phyloP scores from a whole-genome alignment of 2,329 filamentous ascomycete species.

The Colletotrichum tabaci region DNA sequence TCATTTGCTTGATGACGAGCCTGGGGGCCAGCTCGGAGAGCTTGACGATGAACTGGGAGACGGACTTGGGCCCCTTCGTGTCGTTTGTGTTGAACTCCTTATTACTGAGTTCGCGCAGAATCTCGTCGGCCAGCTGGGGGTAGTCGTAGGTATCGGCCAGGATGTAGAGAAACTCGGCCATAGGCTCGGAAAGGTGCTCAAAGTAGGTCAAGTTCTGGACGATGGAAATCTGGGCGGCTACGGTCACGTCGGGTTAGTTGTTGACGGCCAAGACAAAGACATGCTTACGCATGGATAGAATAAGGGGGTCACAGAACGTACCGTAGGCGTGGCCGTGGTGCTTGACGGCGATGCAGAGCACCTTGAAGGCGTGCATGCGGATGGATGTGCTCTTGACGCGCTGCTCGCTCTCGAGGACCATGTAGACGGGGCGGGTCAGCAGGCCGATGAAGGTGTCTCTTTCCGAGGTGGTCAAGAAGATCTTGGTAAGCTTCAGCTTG shows the following conservation, averaged over 20 bases:
- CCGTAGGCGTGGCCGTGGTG: slow-evolving; percentile 98
- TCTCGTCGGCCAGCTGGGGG: slow-evolving; percentile 93
- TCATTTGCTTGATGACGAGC: slow-evolving; percentile 97
- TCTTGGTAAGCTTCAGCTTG: slow-evolving; percentile 90
- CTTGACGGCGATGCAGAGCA: slow-evolving; percentile 95
- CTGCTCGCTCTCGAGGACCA: slow-evolving; percentile 94
- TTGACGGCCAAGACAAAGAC: too few species aligned
- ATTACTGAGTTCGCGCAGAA: slow-evolving; percentile 93
- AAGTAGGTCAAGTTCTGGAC: slow-evolving; percentile 99
- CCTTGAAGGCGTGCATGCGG: slow-evolving; percentile 97
- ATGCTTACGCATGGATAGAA: background rate
- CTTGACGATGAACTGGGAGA: slow-evolving; percentile 93
- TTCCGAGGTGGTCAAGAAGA: slow-evolving; percentile 97
- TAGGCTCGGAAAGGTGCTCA: slow-evolving; percentile 97
- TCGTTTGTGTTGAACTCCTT: slow-evolving; percentile 99
- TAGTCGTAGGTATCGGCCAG: slow-evolving; percentile 98
- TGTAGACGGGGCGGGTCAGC: slow-evolving; percentile 92
- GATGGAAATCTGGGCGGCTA: slow-evolving; percentile 96
- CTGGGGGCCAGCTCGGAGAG: slow-evolving; percentile 93
- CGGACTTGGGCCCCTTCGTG: slow-evolving; percentile 93
- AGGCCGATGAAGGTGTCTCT: slow-evolving; percentile 94
- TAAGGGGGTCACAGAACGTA: slow-evolving; percentile 57
- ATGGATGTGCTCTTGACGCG: slow-evolving; percentile 90
- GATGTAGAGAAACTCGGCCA: slow-evolving; percentile 98
- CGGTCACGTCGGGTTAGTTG: slow-evolving; percentile 48